These are phyloP conservation scores for Porogramme epimiltina DNA, from an alignment of 1,284 basidiomycete genomes.

Conservation along the genomic window DNA sequence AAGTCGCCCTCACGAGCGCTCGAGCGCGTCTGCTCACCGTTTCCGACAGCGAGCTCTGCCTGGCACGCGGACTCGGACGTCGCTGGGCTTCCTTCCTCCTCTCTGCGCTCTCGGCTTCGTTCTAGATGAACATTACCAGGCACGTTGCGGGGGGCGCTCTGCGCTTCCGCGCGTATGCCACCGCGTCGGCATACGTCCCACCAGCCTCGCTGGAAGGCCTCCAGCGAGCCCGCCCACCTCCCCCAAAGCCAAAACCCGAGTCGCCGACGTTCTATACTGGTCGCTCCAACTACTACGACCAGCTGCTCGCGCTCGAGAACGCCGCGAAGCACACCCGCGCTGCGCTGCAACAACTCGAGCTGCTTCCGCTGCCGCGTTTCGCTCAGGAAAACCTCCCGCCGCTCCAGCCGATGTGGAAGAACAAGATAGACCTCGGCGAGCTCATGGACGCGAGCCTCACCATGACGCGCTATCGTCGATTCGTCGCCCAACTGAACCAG, in stretches of 20 bases:
- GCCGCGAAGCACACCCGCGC: constrained; percentile 61
- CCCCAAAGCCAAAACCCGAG: constrained; percentile 38
- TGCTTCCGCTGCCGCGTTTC: constrained; percentile 79
- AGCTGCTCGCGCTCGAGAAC: constrained; percentile 67
- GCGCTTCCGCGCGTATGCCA: constrained; percentile 22
- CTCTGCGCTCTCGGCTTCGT: neutral
- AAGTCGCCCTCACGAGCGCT: constrained; percentile 9
- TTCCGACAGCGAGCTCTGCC: constrained; percentile 17
- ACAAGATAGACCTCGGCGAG: constrained; percentile 56
- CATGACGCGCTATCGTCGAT: constrained; percentile 71
- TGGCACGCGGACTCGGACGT: constrained; percentile 12
- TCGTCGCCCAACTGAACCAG: constrained; percentile 69
- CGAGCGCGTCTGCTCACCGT: constrained; percentile 8
- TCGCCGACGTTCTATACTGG: constrained; percentile 89
- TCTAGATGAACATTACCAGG: constrained; percentile 22
- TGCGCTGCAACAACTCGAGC: constrained; percentile 65
- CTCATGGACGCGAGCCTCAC: constrained; percentile 66
- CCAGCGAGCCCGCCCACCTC: constrained; percentile 24
- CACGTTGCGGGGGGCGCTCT: constrained; percentile 15
- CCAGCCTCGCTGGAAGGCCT: constrained; percentile 32
- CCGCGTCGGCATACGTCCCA: constrained; percentile 34
- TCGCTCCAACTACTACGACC: constrained; percentile 78
- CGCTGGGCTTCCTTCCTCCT: constrained; percentile 4
- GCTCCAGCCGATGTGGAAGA: constrained; percentile 69
- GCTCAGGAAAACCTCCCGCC: constrained; percentile 63